These are phyloP conservation scores for Globisporangium mamillatum DNA, from an alignment of 352 stramenopile genomes.

Conservation along the genomic window DNA sequence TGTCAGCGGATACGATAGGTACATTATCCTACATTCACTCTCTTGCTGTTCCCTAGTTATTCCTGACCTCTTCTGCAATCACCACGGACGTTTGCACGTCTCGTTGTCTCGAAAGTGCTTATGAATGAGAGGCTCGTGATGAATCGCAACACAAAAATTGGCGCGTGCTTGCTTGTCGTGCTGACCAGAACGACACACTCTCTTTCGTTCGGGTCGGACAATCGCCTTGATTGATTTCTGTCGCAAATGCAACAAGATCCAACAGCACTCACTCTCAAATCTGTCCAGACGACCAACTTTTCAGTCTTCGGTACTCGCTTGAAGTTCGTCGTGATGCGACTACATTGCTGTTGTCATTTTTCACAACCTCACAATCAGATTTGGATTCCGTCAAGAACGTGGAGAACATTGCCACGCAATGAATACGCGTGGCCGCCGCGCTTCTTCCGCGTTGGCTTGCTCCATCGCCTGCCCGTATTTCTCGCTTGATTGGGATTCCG, in stretches of 20 bases:
- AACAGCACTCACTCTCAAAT: neutral
- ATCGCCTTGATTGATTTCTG: neutral
- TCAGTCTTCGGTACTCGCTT: neutral
- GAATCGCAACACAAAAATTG: neutral
- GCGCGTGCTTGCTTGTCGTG: neutral
- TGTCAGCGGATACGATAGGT: neutral
- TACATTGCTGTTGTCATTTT: too few species aligned
- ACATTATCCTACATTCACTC: neutral
- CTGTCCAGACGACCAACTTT: neutral
- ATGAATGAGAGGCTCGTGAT: neutral
- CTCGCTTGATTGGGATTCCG: too few species aligned
- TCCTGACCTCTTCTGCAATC: neutral
- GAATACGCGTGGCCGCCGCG: neutral
- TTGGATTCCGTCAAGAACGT: neutral
- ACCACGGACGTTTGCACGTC: too few species aligned
- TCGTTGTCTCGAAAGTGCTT: too few species aligned
- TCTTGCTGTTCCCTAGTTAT: neutral
- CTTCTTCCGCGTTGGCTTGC: neutral
- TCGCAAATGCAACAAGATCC: neutral
- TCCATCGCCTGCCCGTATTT: too few species aligned
- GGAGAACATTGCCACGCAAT: neutral
- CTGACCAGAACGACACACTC: neutral
- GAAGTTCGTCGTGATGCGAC: neutral
- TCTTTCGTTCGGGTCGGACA: conserved; percentile 1
- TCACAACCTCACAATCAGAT: neutral